Conservation (phyloP, 2,329 filamentous ascomycete species). For the Fusarium circinatum region DNA sequence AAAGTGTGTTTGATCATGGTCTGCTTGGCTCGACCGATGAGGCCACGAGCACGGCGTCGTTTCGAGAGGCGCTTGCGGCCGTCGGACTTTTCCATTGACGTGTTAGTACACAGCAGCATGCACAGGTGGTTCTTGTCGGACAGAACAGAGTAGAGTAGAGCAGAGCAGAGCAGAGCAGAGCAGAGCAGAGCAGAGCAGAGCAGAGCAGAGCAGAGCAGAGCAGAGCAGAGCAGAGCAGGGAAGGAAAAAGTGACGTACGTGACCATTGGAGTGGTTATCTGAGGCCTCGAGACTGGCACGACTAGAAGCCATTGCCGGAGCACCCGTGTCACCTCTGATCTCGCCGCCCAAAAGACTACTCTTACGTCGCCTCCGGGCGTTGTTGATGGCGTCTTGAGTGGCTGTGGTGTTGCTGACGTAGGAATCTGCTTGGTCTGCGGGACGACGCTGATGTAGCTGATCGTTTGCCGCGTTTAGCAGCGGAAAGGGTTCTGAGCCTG, state of each 20-base stretch:
- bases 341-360: slow-evolving; percentile 65
- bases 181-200: not conserved
- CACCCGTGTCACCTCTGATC: slow-evolving; percentile 66
- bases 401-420: slow-evolving; percentile 34
- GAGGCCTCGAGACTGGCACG: slow-evolving; percentile 55
- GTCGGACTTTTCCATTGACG: slow-evolving; percentile 29
- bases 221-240: not conserved
- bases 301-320: slow-evolving; percentile 64
- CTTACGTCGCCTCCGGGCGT: slow-evolving; percentile 62
- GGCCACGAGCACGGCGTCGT: slow-evolving; percentile 64
- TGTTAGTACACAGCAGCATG: slow-evolving; percentile 16
- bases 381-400: slow-evolving; percentile 47
- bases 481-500: slow-evolving; percentile 65
- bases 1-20: slow-evolving; percentile 70
- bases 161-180: not conserved
- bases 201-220: too few relatives aligned
- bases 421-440: slow-evolving; percentile 46
- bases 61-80: slow-evolving; percentile 60
- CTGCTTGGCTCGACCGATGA: slow-evolving; percentile 60
- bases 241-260: slow-evolving; percentile 18
- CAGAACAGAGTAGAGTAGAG: not conserved
- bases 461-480: slow-evolving; percentile 62
- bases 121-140: not conserved
- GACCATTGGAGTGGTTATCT: slow-evolving; percentile 27
- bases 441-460: slow-evolving; percentile 54